These are phyloP conservation scores for Colletotrichum noveboracense DNA, from an alignment of 2,329 filamentous ascomycete species.

Conservation along the genomic window DNA sequence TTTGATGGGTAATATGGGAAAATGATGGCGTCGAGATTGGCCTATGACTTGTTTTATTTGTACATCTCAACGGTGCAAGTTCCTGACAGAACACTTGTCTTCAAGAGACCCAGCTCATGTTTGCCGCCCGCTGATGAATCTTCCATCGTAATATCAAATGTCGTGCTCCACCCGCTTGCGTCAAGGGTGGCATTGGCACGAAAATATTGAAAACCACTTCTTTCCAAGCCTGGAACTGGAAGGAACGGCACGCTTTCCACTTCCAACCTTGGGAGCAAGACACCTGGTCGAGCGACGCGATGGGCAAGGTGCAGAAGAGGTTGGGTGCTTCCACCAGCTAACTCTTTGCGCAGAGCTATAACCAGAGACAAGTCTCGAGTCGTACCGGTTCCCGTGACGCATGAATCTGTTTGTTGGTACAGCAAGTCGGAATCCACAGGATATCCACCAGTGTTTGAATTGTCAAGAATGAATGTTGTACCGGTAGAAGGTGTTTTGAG, in stretches of 20 bases:
- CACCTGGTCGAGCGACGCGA: background rate
- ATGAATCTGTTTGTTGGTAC: slow-evolving; percentile 29
- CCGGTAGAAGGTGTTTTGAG: slow-evolving; percentile 27
- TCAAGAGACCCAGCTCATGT: background rate
- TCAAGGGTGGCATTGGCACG: background rate
- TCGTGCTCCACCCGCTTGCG: background rate
- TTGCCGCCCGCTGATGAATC: background rate
- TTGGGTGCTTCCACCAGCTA: background rate
- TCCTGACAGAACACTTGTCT: background rate
- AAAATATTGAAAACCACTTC: background rate
- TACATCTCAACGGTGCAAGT: background rate
- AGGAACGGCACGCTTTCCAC: background rate
- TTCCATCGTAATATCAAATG: background rate
- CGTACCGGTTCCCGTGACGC: slow-evolving; percentile 6
- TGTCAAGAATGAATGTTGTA: slow-evolving; percentile 21
- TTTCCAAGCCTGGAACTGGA: background rate
- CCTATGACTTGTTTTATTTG: background rate
- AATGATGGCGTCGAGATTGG: background rate
- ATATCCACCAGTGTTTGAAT: slow-evolving; percentile 31
- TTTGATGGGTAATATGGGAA: background rate
- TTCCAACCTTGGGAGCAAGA: background rate
- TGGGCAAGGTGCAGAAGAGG: background rate
- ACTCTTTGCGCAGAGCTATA: background rate
- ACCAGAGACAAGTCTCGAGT: background rate
- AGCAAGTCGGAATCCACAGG: slow-evolving; percentile 29